Base-by-base conservation (phyloP, 116 monocot genomes). In the Zostera marina region DNA sequence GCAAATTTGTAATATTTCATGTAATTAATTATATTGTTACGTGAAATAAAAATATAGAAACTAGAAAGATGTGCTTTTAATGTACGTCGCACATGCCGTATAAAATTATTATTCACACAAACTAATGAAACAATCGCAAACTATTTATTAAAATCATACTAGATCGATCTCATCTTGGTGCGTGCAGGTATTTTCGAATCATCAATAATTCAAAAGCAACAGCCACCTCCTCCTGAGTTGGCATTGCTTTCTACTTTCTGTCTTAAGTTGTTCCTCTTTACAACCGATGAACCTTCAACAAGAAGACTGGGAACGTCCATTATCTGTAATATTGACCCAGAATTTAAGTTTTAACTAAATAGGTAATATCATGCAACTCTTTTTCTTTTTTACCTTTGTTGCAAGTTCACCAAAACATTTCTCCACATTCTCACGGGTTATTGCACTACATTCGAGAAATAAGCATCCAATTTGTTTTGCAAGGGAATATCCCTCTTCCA, bases 281-380 rank as follows among this genome's bases (percentile, higher is more conserved):
- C 70, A 13, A 71, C 59, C n/a, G 79, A 44, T 38, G 87, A 81
- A 58, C 92, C 87, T 77, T 88, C 88, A 19, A 74, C 80, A 65
- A 84, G 45, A n/a, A 81, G 74, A 53, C 78, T 84, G n/a, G 89
- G 84, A 63, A 89, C 78, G 67, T 89, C 88, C 54, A 94, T 32
- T 62, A 94, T 88, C 93, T 94, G 74, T 58, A 53, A 24, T 16
- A 48, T 1, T 47, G 42, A 14, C 6, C 0, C 41, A 11, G 44
- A 24, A 11, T 44, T 25, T 7, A 24, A 55, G 7, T 25, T 54
- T 14, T 10, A 8, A 46, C 44, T 23, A 62, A 49, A 51, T 9
- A 63, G 32, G 19, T 63, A 32, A 32, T 5, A 32, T 26, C 4
- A 26, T 26, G 26, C 22, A 40, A n/a, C 15, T 60, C 11, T 4